Percentiles rank a stretch among this genome's conserved stretches.
Evolutionary conservation across 1,139 yeast species (phyloP).

Genomic region (Kodamaea sp.): DNA sequence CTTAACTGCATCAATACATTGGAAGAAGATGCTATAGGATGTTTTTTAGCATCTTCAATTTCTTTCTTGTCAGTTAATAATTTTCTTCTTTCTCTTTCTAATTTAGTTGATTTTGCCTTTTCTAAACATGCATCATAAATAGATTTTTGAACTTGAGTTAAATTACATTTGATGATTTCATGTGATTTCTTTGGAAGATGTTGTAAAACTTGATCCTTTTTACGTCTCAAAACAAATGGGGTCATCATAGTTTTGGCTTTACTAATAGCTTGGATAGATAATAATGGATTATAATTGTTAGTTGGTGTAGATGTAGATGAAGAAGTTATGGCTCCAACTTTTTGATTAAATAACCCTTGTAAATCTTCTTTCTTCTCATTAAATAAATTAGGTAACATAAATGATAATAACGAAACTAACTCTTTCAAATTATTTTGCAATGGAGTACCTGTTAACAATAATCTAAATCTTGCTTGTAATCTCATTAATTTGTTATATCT

Average conservation of each 20-base stretch:
- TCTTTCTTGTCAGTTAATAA: slow-evolving; percentile 34
- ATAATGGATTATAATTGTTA: slow-evolving; percentile 63
- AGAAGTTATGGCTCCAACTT: slow-evolving; percentile 53
- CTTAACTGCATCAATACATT: slow-evolving; percentile 68
- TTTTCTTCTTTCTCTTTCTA: slow-evolving; percentile 50
- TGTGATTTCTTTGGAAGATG: slow-evolving; percentile 80
- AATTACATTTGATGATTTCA: slow-evolving; percentile 58
- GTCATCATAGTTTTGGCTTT: slow-evolving; percentile 98
- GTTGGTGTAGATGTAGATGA: slow-evolving; percentile 9
- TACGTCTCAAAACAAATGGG: slow-evolving; percentile 90
- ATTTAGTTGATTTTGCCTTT: slow-evolving; percentile 41
- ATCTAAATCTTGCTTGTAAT: slow-evolving; percentile 72
- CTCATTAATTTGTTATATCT: slow-evolving; percentile 84
- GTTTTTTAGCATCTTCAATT: slow-evolving; percentile 32
- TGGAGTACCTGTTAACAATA: slow-evolving; percentile 94
- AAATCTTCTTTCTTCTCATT: slow-evolving; percentile 79
- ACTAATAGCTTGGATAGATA: slow-evolving; percentile 85
- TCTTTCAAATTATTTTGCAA: slow-evolving; percentile 89
- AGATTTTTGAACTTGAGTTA: slow-evolving; percentile 52
- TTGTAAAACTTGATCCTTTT: slow-evolving; percentile 84
- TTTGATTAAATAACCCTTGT: slow-evolving; percentile 77
- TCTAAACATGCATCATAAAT: slow-evolving; percentile 61
- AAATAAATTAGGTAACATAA: slow-evolving; percentile 82
- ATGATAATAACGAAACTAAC: slow-evolving; percentile 81
- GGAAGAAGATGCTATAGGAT: slow-evolving; percentile 38